phyloP scores from a whole-genome alignment of 306 rosid species.

The Pachyrhizus erosus region DNA sequence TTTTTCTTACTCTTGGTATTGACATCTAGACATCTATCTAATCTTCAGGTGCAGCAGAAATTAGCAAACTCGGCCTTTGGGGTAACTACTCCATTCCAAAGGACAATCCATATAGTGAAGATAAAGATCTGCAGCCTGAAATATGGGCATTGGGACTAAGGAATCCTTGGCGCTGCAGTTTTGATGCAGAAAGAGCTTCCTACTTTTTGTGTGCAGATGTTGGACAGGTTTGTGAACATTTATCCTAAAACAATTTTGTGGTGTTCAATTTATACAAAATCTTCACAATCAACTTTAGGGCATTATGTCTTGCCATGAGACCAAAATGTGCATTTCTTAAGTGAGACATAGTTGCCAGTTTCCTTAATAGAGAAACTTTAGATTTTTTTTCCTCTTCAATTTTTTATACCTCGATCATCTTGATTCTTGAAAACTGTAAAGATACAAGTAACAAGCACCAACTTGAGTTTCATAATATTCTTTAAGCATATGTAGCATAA shows the following conservation, averaged over 20 bases:
- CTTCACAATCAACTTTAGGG: not conserved
- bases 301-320: not conserved
- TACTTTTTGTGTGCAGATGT: conserved; percentile 90
- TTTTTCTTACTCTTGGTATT: conserved; percentile 10
- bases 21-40: not conserved
- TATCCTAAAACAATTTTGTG: not conserved
- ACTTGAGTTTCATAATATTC: not conserved
- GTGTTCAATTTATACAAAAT: not conserved
- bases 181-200: conserved; percentile 82
- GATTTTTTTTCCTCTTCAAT: not conserved
- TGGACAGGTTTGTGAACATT: conserved; percentile 72
- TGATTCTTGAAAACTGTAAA: not conserved
- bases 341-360: not conserved
- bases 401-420: not conserved
- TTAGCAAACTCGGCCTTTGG: conserved; percentile 75
- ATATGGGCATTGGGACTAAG: conserved; percentile 91
- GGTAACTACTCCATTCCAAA: conserved; percentile 92
- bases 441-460: not conserved
- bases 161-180: conserved; percentile 99
- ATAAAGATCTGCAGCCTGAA: conserved; percentile 69
- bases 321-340: not conserved
- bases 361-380: conserved; percentile 5
- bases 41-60: conserved; percentile 67
- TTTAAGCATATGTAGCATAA: not conserved
- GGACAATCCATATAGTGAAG: conserved; percentile 81